Percentiles rank a stretch among this genome's conserved stretches.
Evolutionary conservation across 495 filamentous ascomycete species (phyloP).

Genomic region (Pyrenopolyporus hunteri): DNA sequence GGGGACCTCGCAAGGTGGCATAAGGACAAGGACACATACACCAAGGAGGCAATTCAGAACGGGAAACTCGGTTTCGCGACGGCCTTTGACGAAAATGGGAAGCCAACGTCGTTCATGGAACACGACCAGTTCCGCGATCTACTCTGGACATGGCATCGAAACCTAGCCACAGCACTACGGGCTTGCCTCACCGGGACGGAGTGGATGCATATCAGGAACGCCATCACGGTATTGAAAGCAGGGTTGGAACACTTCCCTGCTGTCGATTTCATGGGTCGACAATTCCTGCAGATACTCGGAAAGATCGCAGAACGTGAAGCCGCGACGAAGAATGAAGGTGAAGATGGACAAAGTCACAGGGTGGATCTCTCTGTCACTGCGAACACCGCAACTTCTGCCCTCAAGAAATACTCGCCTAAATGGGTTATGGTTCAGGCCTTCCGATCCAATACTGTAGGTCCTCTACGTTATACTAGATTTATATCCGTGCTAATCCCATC

Average conservation of each 20-base stretch:
- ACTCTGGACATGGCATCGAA: slow-evolving; percentile 87
- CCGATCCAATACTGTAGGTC: slow-evolving; percentile 55
- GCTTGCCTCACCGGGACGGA: slow-evolving; percentile 78
- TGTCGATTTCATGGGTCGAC: slow-evolving; percentile 83
- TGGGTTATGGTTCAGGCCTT: slow-evolving; percentile 92
- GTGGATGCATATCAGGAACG: slow-evolving; percentile 98
- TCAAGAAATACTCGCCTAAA: slow-evolving; percentile 76
- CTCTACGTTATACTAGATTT: slow-evolving; percentile 39
- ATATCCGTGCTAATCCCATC: slow-evolving; percentile 30
- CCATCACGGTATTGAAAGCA: slow-evolving; percentile 86
- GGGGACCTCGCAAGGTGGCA: slow-evolving; percentile 85
- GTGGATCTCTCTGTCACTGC: slow-evolving; percentile 91
- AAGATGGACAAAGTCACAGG: slow-evolving; percentile 68
- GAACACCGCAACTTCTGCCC: slow-evolving; percentile 79
- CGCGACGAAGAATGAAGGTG: slow-evolving; percentile 60
- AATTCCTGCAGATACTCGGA: slow-evolving; percentile 71
- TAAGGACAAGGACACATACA: slow-evolving; percentile 72
- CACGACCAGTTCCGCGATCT: slow-evolving; percentile 86
- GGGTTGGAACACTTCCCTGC: slow-evolving; percentile 81
- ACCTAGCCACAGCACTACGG: slow-evolving; percentile 75
- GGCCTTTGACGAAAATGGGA: slow-evolving; percentile 67
- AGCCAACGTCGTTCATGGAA: slow-evolving; percentile 69
- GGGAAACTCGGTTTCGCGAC: slow-evolving; percentile 63
- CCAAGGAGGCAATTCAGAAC: slow-evolving; percentile 71
- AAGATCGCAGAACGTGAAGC: slow-evolving; percentile 76